These are phyloP conservation scores for Carex myosuroides DNA, from an alignment of 176 grass and related monocot genomes.

Conservation along the genomic window DNA sequence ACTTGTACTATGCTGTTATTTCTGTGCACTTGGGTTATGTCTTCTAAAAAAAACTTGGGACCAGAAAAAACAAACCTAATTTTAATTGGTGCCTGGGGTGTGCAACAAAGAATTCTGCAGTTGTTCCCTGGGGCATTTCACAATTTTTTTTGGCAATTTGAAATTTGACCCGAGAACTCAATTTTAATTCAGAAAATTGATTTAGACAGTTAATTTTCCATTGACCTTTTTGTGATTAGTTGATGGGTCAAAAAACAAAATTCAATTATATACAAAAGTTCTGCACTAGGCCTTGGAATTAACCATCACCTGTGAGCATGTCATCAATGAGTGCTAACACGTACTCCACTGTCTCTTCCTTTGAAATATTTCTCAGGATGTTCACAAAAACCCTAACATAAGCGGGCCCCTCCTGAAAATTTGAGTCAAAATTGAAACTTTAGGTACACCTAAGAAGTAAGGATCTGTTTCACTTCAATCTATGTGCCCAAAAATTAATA, in stretches of 20 bases:
- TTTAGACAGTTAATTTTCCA: neutral
- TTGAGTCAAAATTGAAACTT: neutral
- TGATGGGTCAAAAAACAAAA: neutral
- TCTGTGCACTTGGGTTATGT: neutral
- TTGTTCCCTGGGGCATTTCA: neutral
- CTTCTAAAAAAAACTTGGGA: neutral
- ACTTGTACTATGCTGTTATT: neutral
- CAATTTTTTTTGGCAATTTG: neutral
- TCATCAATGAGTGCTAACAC: slow-evolving; percentile 93
- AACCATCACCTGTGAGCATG: slow-evolving; percentile 66
- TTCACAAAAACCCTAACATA: slow-evolving; percentile 73
- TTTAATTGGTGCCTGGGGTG: neutral
- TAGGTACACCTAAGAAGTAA: slow-evolving; percentile 19
- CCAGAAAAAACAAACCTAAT: neutral
- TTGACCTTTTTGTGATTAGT: neutral
- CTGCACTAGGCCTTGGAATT: neutral
- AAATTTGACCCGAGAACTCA: neutral
- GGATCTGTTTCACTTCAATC: neutral
- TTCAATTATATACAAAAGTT: neutral
- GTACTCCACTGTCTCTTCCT: slow-evolving; percentile 97
- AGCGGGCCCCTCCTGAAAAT: slow-evolving; percentile 65
- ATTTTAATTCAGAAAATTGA: neutral
- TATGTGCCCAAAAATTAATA: no score
- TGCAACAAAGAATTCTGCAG: neutral
- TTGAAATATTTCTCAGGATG: slow-evolving; percentile 64